Evolutionary conservation across 2,329 filamentous ascomycete species (phyloP).

Genomic region (Colletotrichum sp.): DNA sequence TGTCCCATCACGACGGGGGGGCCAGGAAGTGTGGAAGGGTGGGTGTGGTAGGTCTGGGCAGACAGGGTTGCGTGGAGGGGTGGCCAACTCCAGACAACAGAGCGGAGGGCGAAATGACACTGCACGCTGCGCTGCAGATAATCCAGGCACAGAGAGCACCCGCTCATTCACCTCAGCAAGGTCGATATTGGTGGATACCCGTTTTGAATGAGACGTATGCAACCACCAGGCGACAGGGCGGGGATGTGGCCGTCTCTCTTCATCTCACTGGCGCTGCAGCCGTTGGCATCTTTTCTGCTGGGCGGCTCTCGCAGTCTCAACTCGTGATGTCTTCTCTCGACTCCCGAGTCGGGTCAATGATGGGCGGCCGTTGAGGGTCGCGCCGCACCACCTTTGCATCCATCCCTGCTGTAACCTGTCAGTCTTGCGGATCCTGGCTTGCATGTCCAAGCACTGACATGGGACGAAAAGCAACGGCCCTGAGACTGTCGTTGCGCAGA

Average conservation of each 20-base stretch:
- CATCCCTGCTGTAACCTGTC: constrained; percentile 7
- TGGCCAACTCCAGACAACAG: constrained; percentile 6
- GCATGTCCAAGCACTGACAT: constrained; percentile 16
- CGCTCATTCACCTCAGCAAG: not conserved
- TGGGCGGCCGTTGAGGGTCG: not conserved
- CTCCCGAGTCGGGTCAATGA: not conserved
- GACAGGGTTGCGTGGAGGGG: constrained; percentile 15
- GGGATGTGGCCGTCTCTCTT: not conserved
- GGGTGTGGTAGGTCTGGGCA: constrained; percentile 3
- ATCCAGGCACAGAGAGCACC: not conserved
- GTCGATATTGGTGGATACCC: constrained; percentile 3
- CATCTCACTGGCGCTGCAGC: not conserved
- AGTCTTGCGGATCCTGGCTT: constrained; percentile 11
- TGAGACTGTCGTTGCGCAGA: not conserved
- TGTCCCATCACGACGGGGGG: constrained; percentile 6
- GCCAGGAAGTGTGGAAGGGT: constrained; percentile 6
- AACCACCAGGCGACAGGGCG: not conserved
- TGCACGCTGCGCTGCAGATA: constrained; percentile 13
- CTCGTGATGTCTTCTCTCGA: not conserved
- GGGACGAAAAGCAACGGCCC: constrained; percentile 7
- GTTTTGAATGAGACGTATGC: constrained; percentile 2
- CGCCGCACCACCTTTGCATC: constrained; percentile 2
- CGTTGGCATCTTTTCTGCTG: not conserved
- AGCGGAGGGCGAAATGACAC: not conserved
- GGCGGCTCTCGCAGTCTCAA: not conserved